Base-by-base conservation (phyloP, 129 eudicot genomes). In the Flaveria robusta region DNA sequence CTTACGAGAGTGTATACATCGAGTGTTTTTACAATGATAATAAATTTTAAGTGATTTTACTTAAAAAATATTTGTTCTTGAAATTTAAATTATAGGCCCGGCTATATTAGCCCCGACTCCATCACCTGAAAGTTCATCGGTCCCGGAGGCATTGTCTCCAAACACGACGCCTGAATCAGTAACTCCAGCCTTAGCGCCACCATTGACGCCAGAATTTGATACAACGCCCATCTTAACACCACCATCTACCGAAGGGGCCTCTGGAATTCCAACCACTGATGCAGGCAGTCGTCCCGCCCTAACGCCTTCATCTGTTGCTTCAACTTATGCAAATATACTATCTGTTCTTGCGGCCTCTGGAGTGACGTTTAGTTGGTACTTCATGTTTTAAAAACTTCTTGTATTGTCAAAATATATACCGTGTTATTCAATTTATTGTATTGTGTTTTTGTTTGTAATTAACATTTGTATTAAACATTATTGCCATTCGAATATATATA, bases 251-350 rank as follows among this genome's bases (percentile, higher is more conserved):
- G 67, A 83, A 7, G 58, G 65, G 1, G 20, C 20, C 12, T 67
- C 86, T 8, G 77, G 77, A 83, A 15, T 78, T 20, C 88, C 97
- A 10, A 43, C 85, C 0, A 43, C 84, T 34, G 78, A 77, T 62
- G 52, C 91, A n/a, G 89, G 89, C 15, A 87, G 79, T 60, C 86
- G 87, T 19, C 89, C 87, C 18, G 78, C 80, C 42, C 71, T 85
- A 70, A 87, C 84, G 6, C 86, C 93, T 16, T 86, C 98, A 9
- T 87, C 87, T 13, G 92, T 92, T 54, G 54, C 43, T 34, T 77
- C 86, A 1, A 71, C 83, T 43, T 74, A 74, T 13, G 74, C 76
- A 49, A 18, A 73, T 77, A 74, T 85, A 26, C 88, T 89, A 34
- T 68, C 66, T 47, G 71, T 85, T 72, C 68, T 93, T 7, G 77